A percentile compares a stretch with the other conserved stretches of the same genome.
These are phyloP conservation scores for Metschnikowia gruessii DNA, from an alignment of 805 yeast species.

Conservation along the genomic window DNA sequence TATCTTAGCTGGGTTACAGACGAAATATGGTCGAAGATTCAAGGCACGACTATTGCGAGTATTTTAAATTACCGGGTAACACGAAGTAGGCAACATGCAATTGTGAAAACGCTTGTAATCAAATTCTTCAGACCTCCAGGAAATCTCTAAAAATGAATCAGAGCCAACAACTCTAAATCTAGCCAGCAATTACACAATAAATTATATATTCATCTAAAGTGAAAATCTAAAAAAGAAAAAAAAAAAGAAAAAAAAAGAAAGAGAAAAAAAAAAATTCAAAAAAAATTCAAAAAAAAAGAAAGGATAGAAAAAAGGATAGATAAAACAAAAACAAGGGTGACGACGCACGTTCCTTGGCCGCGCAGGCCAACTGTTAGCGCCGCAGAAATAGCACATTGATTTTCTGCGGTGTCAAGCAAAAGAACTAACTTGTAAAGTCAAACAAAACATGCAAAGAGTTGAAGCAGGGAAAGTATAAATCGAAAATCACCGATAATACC, in stretches of 20 bases:
- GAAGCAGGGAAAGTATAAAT: not conserved
- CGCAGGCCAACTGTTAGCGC: not conserved
- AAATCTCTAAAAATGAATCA: no score
- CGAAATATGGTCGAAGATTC: no score
- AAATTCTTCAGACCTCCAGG: no score
- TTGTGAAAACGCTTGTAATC: no score
- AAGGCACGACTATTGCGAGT: no score
- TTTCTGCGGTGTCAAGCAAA: not conserved
- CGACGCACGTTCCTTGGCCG: not conserved
- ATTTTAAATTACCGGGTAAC: no score
- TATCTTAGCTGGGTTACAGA: no score
- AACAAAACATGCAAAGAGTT: not conserved
- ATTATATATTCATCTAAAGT: constrained; percentile 2
- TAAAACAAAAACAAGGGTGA: constrained; percentile 1
- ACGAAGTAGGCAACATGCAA: no score
- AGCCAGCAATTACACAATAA: not conserved
- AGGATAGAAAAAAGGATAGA: constrained; percentile 5
- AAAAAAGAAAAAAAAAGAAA: constrained; percentile 1
- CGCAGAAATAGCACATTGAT: not conserved
- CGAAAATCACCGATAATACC: not conserved
- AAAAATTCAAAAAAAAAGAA: constrained; percentile 10
- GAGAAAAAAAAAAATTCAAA: constrained; percentile 8
- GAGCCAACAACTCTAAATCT: no score
- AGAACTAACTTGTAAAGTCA: not conserved
- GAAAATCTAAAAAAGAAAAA: not conserved